Evolutionary conservation across 1,284 basidiomycete species (phyloP), one percentile per base, ranked within the genome.

Genomic region (Ganoderma meredithae): DNA sequence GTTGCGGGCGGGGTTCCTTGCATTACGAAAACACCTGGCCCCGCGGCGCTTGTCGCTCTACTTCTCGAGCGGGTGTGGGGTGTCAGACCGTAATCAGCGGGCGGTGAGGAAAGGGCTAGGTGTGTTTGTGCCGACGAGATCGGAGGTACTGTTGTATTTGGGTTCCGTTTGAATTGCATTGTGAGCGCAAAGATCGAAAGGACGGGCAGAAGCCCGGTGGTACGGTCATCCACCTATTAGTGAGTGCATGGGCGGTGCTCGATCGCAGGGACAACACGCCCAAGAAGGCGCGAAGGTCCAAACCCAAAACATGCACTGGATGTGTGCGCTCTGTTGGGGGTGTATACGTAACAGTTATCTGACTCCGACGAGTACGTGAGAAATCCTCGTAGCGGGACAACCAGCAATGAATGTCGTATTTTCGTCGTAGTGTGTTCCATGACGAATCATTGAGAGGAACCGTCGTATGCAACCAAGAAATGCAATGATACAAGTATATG

Each of bases 1-100:
- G 22, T 36, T 39, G 69, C 64, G 13, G 68, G 66, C 17, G 88
- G 87, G 10, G 81, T 92, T n/a, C 76, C 82, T 39, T 88, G 87
- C 68, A 75, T 92, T 36, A 80, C 80, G 33, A 69, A 80, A 53
- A 92, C 90, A 9, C 91, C 91, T 19, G 91, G 91, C 4, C 79
- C 84, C 12, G 79, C 79, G 33, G 77, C 69, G 0, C 80, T 92
- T 53, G 72, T 91, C 22, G 73, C 79, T 33, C 69, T 88, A 13
- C 73, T 93, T 70, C 73, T 85, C 15, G 73, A 82, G 67, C 82
- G 90, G 64, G 81, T 93, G 13, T 93, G 90, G 90, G 88, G 88
- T 33, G 78, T 82, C 61, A 60, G 39, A 22, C 59, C 53, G 40
- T 73, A 65, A 68, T 66, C 43, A 40, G 60, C 22, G 39, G 22